Conservation (phyloP, 179 eudicot species). For the Dionaea muscipula region DNA sequence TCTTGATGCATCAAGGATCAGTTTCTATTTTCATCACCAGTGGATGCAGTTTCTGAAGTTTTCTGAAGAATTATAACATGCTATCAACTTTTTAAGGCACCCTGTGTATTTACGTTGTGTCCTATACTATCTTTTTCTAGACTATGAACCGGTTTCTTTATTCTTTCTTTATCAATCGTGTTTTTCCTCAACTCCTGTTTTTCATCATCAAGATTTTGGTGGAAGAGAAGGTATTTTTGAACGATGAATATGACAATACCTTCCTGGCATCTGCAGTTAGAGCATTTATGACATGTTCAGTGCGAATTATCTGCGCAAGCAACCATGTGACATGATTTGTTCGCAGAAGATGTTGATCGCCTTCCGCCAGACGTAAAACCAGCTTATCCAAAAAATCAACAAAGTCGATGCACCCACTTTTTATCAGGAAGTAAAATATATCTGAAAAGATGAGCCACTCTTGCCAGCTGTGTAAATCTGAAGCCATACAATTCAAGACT, state of each 20-base stretch:
- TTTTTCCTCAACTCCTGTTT: too few relatives aligned
- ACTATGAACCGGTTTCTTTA: too few relatives aligned
- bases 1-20: too few relatives aligned
- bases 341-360: constrained; percentile 56
- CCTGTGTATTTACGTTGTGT: too few relatives aligned
- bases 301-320: constrained; percentile 75
- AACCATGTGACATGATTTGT: constrained; percentile 96
- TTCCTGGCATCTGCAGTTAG: constrained; percentile 69
- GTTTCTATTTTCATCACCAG: too few relatives aligned
- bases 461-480: constrained; percentile 91
- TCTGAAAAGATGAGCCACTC: constrained; percentile 94
- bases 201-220: too few relatives aligned
- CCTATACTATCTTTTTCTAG: too few relatives aligned
- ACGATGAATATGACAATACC: constrained; percentile 24
- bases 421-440: constrained; percentile 73
- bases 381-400: constrained; percentile 92
- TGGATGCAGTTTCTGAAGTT: too few relatives aligned
- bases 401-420: constrained; percentile 89
- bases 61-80: too few relatives aligned
- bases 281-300: constrained; percentile 84
- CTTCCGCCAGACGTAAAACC: constrained; percentile 59
- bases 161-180: too few relatives aligned
- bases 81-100: too few relatives aligned
- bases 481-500: constrained; percentile 5
- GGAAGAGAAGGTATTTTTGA: too few relatives aligned